phyloP scores from a whole-genome alignment of 176 grass and related monocot species.

The Raddia guianensis region DNA sequence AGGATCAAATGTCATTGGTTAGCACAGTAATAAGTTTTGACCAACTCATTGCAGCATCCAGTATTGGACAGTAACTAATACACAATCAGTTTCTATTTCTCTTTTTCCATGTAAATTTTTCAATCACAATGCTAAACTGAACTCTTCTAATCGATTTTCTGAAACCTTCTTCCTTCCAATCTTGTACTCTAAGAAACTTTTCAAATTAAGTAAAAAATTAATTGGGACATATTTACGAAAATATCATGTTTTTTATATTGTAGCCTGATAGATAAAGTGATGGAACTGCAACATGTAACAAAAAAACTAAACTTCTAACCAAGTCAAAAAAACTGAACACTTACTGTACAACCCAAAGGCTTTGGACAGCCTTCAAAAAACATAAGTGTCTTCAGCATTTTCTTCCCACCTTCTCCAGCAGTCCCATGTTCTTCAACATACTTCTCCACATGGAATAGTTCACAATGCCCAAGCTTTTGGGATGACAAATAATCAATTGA shows the following conservation, averaged over 20 bases:
- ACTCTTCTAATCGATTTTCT: conserved; percentile 6
- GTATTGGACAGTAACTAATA: background rate
- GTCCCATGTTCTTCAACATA: conserved; percentile 86
- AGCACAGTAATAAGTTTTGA: background rate
- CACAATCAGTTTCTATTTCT: background rate
- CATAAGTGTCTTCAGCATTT: conserved; percentile 92
- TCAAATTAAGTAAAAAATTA: background rate
- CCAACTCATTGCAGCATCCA: background rate
- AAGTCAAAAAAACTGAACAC: conserved; percentile 45
- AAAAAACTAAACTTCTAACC: conserved; percentile 1
- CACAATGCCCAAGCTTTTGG: conserved; percentile 85
- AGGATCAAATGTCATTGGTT: too few species aligned
- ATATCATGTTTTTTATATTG: background rate
- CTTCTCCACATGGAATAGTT: conserved; percentile 95
- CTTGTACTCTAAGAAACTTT: background rate
- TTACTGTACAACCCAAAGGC: conserved; percentile 97
- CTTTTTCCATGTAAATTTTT: conserved; percentile 2
- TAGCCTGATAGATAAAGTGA: background rate
- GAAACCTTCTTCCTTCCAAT: background rate
- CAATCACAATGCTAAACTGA: background rate
- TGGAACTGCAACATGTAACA: conserved; percentile 1
- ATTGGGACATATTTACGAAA: background rate
- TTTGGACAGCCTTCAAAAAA: conserved; percentile 96
- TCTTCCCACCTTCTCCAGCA: conserved; percentile 79
- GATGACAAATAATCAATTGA: conserved; percentile 94